These are phyloP conservation scores for Apostasia ramifera DNA, from an alignment of 106 monocot genomes.

Conservation along the genomic window DNA sequence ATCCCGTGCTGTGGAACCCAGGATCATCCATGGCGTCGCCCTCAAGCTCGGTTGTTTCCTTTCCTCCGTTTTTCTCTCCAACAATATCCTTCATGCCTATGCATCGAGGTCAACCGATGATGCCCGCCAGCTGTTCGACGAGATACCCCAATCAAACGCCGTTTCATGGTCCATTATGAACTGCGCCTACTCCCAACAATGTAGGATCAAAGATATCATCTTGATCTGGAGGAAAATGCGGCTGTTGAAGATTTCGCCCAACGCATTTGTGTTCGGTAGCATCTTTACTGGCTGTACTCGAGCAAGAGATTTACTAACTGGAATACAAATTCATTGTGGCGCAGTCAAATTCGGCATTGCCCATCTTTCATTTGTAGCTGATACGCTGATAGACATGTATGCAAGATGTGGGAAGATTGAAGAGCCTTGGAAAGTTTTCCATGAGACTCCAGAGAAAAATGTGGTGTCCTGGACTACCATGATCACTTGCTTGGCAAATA, in stretches of 20 bases:
- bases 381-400: conserved; percentile 52
- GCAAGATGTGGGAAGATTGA: conserved; percentile 31
- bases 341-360: conserved; percentile 38
- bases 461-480: conserved; percentile 53
- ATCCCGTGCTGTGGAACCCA: conserved; percentile 7
- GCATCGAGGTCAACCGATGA: not conserved
- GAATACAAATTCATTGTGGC: conserved; percentile 43
- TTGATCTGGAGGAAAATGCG: conserved; percentile 19
- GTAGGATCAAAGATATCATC: conserved; percentile 22
- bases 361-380: conserved; percentile 24
- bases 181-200: conserved; percentile 12
- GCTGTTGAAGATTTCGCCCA: not conserved
- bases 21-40: conserved; percentile 21
- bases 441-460: conserved; percentile 18
- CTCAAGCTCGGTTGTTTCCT: conserved; percentile 25
- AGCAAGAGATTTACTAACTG: conserved; percentile 19
- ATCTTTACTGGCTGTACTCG: conserved; percentile 38
- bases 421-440: conserved; percentile 33
- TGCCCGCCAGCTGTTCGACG: conserved; percentile 32
- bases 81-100: conserved; percentile 32
- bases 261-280: conserved; percentile 34
- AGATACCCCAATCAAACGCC: conserved; percentile 26
- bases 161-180: conserved; percentile 31
- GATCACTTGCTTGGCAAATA: conserved; percentile 40
- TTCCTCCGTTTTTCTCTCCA: conserved; percentile 27